These are phyloP conservation scores for Boletus huronensis DNA, from an alignment of 768 basidiomycete species.

Conservation along the genomic window DNA sequence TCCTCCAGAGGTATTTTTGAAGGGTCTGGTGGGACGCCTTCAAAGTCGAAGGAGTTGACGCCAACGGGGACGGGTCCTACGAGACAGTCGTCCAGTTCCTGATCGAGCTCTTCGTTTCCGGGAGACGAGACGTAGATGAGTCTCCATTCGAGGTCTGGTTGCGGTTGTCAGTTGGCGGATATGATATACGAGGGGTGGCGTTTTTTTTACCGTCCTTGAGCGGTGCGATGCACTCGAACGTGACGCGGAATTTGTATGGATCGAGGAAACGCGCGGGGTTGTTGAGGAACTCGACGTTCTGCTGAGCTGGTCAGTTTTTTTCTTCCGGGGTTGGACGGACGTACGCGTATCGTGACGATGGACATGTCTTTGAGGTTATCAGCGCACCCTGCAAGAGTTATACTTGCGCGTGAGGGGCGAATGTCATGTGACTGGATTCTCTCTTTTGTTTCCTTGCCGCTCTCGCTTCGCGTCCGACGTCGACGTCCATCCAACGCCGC, in stretches of 20 bases:
- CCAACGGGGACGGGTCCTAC: conserved; percentile 98
- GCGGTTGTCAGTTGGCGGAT: not conserved
- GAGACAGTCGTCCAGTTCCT: conserved; percentile 96
- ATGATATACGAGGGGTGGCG: not conserved
- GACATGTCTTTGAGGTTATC: conserved; percentile 42
- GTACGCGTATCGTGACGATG: conserved; percentile 65
- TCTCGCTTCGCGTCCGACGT: conserved; percentile 19
- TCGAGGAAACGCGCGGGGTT: conserved; percentile 92
- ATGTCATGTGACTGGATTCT: not conserved
- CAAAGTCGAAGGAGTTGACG: conserved; percentile 96
- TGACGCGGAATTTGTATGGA: conserved; percentile 88
- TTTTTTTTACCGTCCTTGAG: conserved; percentile 73
- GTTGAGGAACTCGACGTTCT: conserved; percentile 90
- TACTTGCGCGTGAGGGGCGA: not conserved
- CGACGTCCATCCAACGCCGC: conserved; percentile 9
- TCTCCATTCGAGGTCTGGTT: conserved; percentile 92
- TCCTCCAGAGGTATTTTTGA: conserved; percentile 83
- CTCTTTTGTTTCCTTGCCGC: conserved; percentile 16
- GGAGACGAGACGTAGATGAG: conserved; percentile 97
- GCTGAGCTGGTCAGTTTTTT: not conserved
- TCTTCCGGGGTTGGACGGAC: conserved; percentile 14
- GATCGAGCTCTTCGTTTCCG: conserved; percentile 86
- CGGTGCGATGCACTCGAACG: conserved; percentile 93
- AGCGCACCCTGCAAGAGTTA: not conserved
- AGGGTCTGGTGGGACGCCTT: conserved; percentile 80